phyloP scores from a whole-genome alignment of 2,329 filamentous ascomycete species.

The Thielaviopsis euricoi region DNA sequence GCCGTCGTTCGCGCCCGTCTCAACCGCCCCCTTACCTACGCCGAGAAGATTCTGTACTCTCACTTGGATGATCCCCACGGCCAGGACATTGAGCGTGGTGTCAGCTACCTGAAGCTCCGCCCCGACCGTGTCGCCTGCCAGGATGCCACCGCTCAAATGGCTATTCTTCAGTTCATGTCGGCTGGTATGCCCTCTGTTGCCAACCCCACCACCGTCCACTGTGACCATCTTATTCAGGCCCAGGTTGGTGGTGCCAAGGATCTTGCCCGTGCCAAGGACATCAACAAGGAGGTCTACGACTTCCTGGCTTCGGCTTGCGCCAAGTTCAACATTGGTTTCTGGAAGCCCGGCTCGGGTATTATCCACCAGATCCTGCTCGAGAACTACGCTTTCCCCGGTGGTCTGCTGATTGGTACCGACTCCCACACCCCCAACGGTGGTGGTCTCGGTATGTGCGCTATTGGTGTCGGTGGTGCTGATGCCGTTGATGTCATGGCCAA shows the following conservation, averaged over 20 bases:
- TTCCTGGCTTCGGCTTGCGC: slow-evolving; percentile 87
- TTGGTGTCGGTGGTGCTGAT: slow-evolving; percentile 95
- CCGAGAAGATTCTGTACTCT: slow-evolving; percentile 98
- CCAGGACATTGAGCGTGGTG: slow-evolving; percentile 91
- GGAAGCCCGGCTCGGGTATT: slow-evolving; percentile 95
- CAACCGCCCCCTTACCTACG: slow-evolving; percentile 83
- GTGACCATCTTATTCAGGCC: slow-evolving; percentile 97
- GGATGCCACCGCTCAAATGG: slow-evolving; percentile 99
- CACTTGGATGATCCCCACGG: slow-evolving; percentile 93
- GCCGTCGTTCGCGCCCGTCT: slow-evolving; percentile 75
- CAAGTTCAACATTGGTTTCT: slow-evolving; percentile 99
- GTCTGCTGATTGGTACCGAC: slow-evolving; percentile 92
- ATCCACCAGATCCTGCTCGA: slow-evolving; percentile 98
- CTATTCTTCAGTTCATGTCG: slow-evolving; percentile 98
- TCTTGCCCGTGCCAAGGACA: slow-evolving; percentile 72
- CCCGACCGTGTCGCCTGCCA: slow-evolving; percentile 98
- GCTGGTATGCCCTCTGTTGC: slow-evolving; percentile 91
- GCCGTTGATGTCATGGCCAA: slow-evolving; percentile 97
- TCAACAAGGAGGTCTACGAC: slow-evolving; percentile 99
- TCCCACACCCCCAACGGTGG: slow-evolving; percentile 95
- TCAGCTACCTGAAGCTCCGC: slow-evolving; percentile 89
- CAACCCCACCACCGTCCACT: slow-evolving; percentile 92
- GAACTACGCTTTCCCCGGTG: slow-evolving; percentile 98
- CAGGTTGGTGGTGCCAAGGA: slow-evolving; percentile 88
- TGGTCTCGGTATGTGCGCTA: slow-evolving; percentile 86